A percentile compares a stretch with the other conserved stretches of the same genome.
Evolutionary conservation across 768 basidiomycete species (phyloP).

Genomic region (Tricholoma saponaceum): DNA sequence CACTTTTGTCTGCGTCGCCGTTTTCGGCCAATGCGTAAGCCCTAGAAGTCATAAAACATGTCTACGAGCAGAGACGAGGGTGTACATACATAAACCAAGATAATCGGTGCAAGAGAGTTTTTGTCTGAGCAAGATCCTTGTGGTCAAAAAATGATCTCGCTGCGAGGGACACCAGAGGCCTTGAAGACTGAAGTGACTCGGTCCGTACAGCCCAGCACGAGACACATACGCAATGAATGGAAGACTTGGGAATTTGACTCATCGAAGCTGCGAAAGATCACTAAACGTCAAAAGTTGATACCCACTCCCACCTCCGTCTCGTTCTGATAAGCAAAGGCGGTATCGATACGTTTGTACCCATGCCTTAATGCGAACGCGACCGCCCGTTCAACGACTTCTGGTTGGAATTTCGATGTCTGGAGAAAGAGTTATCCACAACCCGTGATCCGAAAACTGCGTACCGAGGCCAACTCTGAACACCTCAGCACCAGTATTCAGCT

Average conservation of each 20-base stretch:
- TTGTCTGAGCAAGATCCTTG: conserved; percentile 52
- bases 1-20: conserved; percentile 19
- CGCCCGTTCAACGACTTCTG: conserved; percentile 69
- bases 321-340: conserved; percentile 67
- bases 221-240: too few relatives aligned
- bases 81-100: conserved; percentile 65
- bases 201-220: too few relatives aligned
- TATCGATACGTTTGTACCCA: conserved; percentile 75
- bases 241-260: too few relatives aligned
- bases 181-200: too few relatives aligned
- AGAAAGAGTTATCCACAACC: neutral
- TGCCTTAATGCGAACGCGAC: conserved; percentile 69
- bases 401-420: conserved; percentile 77
- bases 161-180: conserved; percentile 66
- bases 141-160: conserved; percentile 76
- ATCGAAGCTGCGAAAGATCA: too few relatives aligned
- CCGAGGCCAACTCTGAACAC: conserved; percentile 77
- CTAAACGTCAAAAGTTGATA: too few relatives aligned
- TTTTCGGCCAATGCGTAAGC: conserved; percentile 80
- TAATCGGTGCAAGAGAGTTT: conserved; percentile 72
- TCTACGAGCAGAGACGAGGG: neutral
- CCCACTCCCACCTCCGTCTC: conserved; percentile 82
- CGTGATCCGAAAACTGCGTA: conserved; percentile 16
- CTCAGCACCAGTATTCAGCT: conserved; percentile 71
- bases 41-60: conserved; percentile 29